Conservation (phyloP, 768 basidiomycete genomes). For the Mycena kentingensis region DNA sequence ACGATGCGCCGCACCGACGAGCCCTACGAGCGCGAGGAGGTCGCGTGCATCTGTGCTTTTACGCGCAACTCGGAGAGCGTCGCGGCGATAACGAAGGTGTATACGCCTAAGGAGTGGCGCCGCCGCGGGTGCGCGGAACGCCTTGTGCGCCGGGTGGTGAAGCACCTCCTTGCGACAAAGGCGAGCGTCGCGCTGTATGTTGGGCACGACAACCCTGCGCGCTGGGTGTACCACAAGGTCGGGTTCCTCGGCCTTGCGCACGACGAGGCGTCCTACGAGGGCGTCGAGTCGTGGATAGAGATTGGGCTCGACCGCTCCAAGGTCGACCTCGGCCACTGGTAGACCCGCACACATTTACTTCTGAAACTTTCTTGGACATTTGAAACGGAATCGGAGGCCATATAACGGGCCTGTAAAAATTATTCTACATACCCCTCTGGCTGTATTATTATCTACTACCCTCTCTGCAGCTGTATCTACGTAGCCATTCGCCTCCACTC, state of each 20-base stretch:
- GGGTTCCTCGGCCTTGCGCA: slow-evolving; percentile 62
- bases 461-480: no score
- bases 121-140: slow-evolving; percentile 59
- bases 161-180: slow-evolving; percentile 49
- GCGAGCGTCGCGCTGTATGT: slow-evolving; percentile 66
- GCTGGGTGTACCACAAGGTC: slow-evolving; percentile 59
- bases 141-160: slow-evolving; percentile 59
- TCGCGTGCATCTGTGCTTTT: slow-evolving; percentile 69
- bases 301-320: slow-evolving; percentile 46
- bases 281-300: slow-evolving; percentile 52
- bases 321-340: slow-evolving; percentile 71
- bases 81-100: slow-evolving; percentile 73
- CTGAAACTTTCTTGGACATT: not conserved
- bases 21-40: slow-evolving; percentile 28
- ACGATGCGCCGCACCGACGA: slow-evolving; percentile 36
- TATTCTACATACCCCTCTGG: no score
- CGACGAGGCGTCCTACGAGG: slow-evolving; percentile 36
- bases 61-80: slow-evolving; percentile 60
- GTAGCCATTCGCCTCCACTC: no score
- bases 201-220: slow-evolving; percentile 57
- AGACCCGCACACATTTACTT: slow-evolving; percentile 16
- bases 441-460: no score
- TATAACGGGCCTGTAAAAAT: no score
- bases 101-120: slow-evolving; percentile 56
- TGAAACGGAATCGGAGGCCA: no score